phyloP scores from a whole-genome alignment of 768 basidiomycete genomes.

The Boletus coccyginus region DNA sequence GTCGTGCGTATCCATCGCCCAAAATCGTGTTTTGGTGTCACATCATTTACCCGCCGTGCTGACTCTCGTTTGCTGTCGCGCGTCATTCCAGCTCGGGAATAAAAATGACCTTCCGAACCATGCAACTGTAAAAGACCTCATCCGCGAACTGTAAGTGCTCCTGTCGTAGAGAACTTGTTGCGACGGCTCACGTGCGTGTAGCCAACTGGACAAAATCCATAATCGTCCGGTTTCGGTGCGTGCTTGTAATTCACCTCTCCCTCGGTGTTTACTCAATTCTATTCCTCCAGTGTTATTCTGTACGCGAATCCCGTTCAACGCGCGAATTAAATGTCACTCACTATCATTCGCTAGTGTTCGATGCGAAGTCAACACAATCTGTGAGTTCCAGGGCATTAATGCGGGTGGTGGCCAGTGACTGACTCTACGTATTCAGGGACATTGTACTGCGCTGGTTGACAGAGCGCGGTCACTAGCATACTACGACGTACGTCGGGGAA shows the following conservation, averaged over 20 bases:
- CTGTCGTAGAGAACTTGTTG: too few relatives aligned
- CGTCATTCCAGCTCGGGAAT: conserved; percentile 67
- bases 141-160: conserved; percentile 60
- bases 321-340: neutral
- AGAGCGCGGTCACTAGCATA: conserved; percentile 59
- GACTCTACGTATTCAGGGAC: conserved; percentile 45
- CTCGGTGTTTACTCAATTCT: neutral
- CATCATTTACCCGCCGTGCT: neutral
- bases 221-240: conserved; percentile 84
- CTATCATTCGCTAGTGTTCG: conserved; percentile 61
- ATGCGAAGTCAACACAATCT: conserved; percentile 96
- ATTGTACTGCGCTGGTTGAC: conserved; percentile 89
- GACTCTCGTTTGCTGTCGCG: neutral
- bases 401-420: neutral
- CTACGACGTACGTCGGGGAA: neutral
- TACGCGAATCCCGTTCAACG: conserved; percentile 33
- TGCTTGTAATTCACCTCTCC: conserved; percentile 9
- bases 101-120: conserved; percentile 86
- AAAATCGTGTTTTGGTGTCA: neutral
- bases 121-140: conserved; percentile 78
- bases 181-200: conserved; percentile 28
- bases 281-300: conserved; percentile 69
- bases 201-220: conserved; percentile 71
- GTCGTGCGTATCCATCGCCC: conserved; percentile 52
- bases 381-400: conserved; percentile 38